A percentile compares a stretch with the other conserved stretches of the same genome.
Conservation (phyloP, 371 early-diverging fungal genomes). For the Rhizopus arrhizus region DNA sequence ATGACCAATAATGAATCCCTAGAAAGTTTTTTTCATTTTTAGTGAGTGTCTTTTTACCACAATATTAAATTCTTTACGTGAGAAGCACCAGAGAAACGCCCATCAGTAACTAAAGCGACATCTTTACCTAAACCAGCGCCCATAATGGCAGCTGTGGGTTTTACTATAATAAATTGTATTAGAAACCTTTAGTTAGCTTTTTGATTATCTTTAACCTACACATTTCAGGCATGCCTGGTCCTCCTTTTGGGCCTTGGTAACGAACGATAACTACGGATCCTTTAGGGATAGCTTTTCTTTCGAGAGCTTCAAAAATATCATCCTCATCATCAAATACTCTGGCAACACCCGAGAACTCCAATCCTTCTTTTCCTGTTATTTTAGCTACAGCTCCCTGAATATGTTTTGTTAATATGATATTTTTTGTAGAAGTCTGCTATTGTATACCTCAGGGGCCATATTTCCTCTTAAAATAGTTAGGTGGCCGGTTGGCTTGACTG, state of each 20-base stretch:
- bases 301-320: constrained; percentile 84
- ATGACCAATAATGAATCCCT: constrained; percentile 98
- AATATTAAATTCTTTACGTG: constrained; percentile 63
- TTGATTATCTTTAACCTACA: constrained; percentile 28
- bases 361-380: constrained; percentile 98
- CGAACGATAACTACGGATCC: constrained; percentile 84
- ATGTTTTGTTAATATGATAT: background rate
- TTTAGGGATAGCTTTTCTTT: constrained; percentile 68
- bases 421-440: constrained; percentile 37
- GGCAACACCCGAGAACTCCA: constrained; percentile 83
- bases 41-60: background rate
- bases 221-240: constrained; percentile 95
- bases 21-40: background rate
- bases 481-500: constrained; percentile 81
- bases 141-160: constrained; percentile 96
- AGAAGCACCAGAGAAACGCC: constrained; percentile 95
- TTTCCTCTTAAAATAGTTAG: constrained; percentile 79
- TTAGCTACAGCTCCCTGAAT: constrained; percentile 85
- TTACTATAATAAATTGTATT: constrained; percentile 52
- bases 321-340: constrained; percentile 91
- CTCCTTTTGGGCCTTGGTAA: constrained; percentile 88
- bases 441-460: constrained; percentile 72
- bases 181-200: background rate
- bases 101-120: constrained; percentile 95
- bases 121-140: constrained; percentile 97